phyloP scores from a whole-genome alignment of 495 filamentous ascomycete species.

The Penicillium paxilli region DNA sequence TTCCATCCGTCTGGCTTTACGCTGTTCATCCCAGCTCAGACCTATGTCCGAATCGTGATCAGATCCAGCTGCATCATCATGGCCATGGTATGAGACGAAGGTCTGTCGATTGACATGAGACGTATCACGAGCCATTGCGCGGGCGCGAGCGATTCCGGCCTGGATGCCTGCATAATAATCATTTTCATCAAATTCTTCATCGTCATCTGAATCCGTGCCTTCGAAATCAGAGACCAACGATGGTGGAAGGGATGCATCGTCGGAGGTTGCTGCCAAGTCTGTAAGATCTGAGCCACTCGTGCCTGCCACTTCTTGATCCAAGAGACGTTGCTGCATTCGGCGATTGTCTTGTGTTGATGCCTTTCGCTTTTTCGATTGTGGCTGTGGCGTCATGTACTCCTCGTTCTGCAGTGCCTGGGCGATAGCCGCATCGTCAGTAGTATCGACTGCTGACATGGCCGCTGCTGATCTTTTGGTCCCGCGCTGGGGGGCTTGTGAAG shows the following conservation, averaged over 20 bases:
- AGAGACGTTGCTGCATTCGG: background rate
- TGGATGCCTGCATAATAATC: background rate
- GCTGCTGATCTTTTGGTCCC: constrained; percentile 36
- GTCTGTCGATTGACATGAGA: background rate
- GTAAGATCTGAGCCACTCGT: too few relatives aligned
- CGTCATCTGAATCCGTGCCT: background rate
- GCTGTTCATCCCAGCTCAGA: background rate
- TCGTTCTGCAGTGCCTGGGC: constrained; percentile 61
- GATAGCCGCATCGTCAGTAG: constrained; percentile 52
- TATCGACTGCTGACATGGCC: constrained; percentile 28
- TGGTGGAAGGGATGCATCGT: background rate
- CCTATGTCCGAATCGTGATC: background rate
- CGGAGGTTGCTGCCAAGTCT: background rate
- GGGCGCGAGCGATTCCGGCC: constrained; percentile 1
- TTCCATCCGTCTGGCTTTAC: background rate
- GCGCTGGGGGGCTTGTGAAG: constrained; percentile 25
- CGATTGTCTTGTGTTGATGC: background rate
- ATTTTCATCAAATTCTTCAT: constrained; percentile 19
- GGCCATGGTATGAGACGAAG: background rate
- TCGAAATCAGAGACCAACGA: background rate
- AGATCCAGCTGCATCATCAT: constrained; percentile 2
- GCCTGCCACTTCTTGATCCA: background rate
- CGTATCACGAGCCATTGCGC: too few relatives aligned
- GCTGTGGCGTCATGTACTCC: constrained; percentile 47
- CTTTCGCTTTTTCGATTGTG: background rate